These are phyloP conservation scores for Selaginella tamariscina DNA, from an alignment of 75 land plant genomes.

Conservation along the genomic window DNA sequence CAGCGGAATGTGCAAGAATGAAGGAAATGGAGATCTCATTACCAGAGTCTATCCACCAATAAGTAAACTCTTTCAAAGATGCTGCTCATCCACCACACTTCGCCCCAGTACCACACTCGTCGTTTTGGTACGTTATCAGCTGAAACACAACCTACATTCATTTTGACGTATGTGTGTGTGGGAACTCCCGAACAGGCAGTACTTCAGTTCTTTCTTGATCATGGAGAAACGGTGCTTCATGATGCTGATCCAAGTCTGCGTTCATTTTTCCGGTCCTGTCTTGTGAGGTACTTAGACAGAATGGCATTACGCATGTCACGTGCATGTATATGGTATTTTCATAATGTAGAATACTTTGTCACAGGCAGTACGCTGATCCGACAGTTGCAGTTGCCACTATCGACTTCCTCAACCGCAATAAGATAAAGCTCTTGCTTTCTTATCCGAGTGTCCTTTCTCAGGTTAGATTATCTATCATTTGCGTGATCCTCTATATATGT, in stretches of 20 bases:
- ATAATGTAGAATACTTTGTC: too few relatives aligned
- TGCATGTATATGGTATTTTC: neutral
- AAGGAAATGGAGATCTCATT: conserved; percentile 60
- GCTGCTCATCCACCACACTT: conserved; percentile 44
- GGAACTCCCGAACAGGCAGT: conserved; percentile 40
- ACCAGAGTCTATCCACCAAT: conserved; percentile 66
- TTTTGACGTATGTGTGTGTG: neutral
- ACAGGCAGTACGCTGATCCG: conserved; percentile 86
- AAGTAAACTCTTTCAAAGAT: conserved; percentile 73
- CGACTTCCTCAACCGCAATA: conserved; percentile 60
- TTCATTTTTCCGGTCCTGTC: conserved; percentile 72
- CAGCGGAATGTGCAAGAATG: conserved; percentile 54
- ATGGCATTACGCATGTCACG: neutral
- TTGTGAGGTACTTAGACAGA: conserved; percentile 52
- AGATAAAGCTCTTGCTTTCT: conserved; percentile 51
- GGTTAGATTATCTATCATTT: conserved; percentile 27
- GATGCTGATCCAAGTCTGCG: conserved; percentile 86
- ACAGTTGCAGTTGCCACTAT: conserved; percentile 68
- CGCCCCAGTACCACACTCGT: conserved; percentile 58
- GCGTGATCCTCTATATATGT: neutral
- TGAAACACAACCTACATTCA: neutral
- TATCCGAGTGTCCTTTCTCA: conserved; percentile 76
- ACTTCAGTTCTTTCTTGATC: conserved; percentile 91
- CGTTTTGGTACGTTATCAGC: conserved; percentile 39
- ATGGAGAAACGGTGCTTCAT: conserved; percentile 77